Evolutionary conservation across 208 protist genomes (phyloP).

Genomic region (Trypanosoma cruzi): DNA sequence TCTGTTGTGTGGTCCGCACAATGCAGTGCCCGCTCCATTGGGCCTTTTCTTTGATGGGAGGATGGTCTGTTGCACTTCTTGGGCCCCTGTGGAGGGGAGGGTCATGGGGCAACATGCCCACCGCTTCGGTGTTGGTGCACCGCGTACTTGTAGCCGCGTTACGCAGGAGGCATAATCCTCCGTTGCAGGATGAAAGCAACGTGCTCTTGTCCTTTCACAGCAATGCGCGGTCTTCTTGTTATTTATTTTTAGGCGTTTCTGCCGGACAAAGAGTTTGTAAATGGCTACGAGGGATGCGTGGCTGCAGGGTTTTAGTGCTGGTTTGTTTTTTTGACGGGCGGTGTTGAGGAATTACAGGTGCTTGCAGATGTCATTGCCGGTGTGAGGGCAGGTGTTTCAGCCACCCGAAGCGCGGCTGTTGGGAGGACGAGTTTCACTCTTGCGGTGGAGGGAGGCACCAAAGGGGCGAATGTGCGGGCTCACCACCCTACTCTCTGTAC

Average conservation of each 20-base stretch:
- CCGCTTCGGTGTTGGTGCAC: conserved; percentile 32
- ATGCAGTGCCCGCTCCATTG: conserved; percentile 51
- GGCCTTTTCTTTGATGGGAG: conserved; percentile 57
- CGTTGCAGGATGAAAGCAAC: conserved; percentile 43
- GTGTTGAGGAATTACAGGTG: background rate
- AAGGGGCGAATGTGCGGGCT: conserved; percentile 35
- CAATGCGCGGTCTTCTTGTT: conserved; percentile 15
- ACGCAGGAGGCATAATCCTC: conserved; percentile 36
- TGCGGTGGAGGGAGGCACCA: conserved; percentile 5
- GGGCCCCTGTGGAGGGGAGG: conserved; percentile 12
- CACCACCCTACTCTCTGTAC: conserved; percentile 42
- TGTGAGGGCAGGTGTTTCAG: conserved; percentile 5
- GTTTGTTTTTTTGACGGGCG: conserved; percentile 60
- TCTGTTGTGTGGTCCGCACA: conserved; percentile 62
- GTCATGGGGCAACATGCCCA: conserved; percentile 15
- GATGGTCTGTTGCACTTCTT: conserved; percentile 24
- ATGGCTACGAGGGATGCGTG: conserved; percentile 20
- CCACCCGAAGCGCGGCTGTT: background rate
- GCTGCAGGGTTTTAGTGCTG: conserved; percentile 75
- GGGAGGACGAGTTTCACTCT: background rate
- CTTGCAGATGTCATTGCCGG: conserved; percentile 8
- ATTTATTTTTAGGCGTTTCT: conserved; percentile 76
- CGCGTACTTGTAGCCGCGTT: conserved; percentile 43
- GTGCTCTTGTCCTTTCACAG: conserved; percentile 44
- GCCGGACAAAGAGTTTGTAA: conserved; percentile 29